Percentiles rank a stretch among this genome's conserved stretches.
These are phyloP conservation scores for Starmerella khaoyaiensis DNA, from an alignment of 805 yeast genomes.

Conservation along the genomic window DNA sequence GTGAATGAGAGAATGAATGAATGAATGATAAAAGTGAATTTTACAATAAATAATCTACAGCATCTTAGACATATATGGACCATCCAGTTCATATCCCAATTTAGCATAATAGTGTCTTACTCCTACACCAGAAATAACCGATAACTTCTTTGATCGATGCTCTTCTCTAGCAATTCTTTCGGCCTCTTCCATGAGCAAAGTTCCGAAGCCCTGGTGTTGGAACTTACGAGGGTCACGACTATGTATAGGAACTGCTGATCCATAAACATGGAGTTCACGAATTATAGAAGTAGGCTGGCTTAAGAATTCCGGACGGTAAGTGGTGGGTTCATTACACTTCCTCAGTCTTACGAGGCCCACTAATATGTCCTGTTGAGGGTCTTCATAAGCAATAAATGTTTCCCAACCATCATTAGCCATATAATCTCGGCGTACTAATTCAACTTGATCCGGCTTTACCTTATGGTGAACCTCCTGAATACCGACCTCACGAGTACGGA, in stretches of 20 bases:
- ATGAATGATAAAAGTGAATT: no score
- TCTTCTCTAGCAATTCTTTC: slow-evolving; percentile 90
- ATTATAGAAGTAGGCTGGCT: slow-evolving; percentile 81
- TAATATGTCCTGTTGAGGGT: slow-evolving; percentile 88
- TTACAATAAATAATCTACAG: slow-evolving; percentile 2
- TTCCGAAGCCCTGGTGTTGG: slow-evolving; percentile 98
- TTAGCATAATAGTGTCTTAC: slow-evolving; percentile 91
- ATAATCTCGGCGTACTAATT: slow-evolving; percentile 86
- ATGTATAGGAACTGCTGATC: slow-evolving; percentile 92
- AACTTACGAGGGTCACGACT: slow-evolving; percentile 94
- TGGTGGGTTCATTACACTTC: slow-evolving; percentile 75
- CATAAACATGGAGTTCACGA: slow-evolving; percentile 95
- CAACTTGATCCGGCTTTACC: slow-evolving; percentile 94
- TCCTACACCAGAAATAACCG: slow-evolving; percentile 95
- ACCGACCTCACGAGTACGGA: slow-evolving; percentile 95
- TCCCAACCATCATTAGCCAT: slow-evolving; percentile 95
- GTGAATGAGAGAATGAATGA: no score
- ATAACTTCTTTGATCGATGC: slow-evolving; percentile 80
- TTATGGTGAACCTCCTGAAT: slow-evolving; percentile 97
- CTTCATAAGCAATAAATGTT: slow-evolving; percentile 89
- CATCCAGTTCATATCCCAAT: slow-evolving; percentile 83
- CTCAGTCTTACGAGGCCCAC: slow-evolving; percentile 83
- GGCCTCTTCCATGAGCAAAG: slow-evolving; percentile 95
- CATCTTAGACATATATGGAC: slow-evolving; percentile 89
- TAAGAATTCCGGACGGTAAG: slow-evolving; percentile 79